Conservation (phyloP, 805 yeast genomes). For the Pichia rugopelliculosa region DNA sequence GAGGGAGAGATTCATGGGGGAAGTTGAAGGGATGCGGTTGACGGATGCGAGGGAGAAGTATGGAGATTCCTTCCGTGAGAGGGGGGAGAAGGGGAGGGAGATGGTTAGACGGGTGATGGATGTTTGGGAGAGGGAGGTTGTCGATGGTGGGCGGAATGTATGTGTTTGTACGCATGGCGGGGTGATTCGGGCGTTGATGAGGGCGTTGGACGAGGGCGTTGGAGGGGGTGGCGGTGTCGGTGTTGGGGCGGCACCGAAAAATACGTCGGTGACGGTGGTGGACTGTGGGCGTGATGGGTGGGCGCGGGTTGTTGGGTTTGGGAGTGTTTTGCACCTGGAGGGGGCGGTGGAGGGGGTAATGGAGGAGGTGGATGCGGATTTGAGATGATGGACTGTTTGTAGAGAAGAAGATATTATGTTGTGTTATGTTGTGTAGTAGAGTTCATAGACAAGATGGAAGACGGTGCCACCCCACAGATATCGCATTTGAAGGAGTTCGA, state of each 20-base stretch:
- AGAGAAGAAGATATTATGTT: too few relatives aligned
- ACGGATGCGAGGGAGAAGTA: conserved; percentile 53
- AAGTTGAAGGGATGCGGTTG: conserved; percentile 66
- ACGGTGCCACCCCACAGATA: conserved; percentile 10
- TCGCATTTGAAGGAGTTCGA: conserved; percentile 38
- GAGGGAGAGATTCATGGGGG: conserved; percentile 76
- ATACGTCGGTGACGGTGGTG: too few relatives aligned
- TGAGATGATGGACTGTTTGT: too few relatives aligned
- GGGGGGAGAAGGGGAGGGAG: conserved; percentile 52
- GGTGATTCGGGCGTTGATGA: conserved; percentile 42
- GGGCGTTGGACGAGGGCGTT: too few relatives aligned
- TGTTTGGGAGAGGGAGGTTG: conserved; percentile 32
- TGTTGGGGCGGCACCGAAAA: too few relatives aligned
- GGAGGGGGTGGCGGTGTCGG: too few relatives aligned
- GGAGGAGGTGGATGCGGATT: background rate
- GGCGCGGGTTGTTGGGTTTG: too few relatives aligned
- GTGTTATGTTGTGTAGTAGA: background rate
- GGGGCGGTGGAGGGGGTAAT: background rate
- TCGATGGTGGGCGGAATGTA: conserved; percentile 38
- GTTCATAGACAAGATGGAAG: conserved; percentile 1
- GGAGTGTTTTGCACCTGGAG: too few relatives aligned
- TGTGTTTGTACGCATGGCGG: conserved; percentile 77
- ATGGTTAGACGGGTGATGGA: conserved; percentile 42
- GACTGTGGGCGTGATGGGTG: too few relatives aligned
- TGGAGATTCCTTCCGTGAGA: conserved; percentile 51